Conservation (phyloP, 306 rosid genomes). For the Quercus dentata region DNA sequence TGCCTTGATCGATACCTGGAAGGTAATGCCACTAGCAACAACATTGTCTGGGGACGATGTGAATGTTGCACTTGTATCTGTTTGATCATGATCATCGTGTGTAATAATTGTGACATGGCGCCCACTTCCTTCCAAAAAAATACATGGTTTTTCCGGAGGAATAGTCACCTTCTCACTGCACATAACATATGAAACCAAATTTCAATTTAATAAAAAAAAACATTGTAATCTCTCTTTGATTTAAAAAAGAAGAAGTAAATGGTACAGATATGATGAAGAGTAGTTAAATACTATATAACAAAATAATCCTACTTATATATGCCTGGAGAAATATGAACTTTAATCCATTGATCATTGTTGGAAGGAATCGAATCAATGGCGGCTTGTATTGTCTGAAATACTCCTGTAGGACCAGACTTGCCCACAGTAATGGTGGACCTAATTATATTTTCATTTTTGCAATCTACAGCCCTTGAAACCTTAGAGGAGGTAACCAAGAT, state of each 20-base stretch:
- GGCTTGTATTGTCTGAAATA: conserved; percentile 34
- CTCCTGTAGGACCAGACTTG: conserved; percentile 2
- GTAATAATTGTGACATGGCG: conserved; percentile 15
- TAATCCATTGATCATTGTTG: conserved; percentile 28
- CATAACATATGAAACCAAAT: neutral
- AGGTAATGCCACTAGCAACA: conserved; percentile 28
- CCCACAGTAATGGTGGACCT: conserved; percentile 22
- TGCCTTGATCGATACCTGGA: conserved; percentile 18
- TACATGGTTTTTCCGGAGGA: conserved; percentile 18
- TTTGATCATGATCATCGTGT: conserved; percentile 16
- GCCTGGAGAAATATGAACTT: conserved; percentile 28
- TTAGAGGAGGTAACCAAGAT: neutral
- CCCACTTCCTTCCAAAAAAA: conserved; percentile 32
- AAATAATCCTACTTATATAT: conserved; percentile 15
- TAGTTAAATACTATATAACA: too few relatives aligned
- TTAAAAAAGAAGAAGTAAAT: neutral
- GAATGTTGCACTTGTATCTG: conserved; percentile 42
- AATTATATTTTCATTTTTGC: neutral
- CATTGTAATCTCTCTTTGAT: neutral
- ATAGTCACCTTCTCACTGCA: conserved; percentile 38
- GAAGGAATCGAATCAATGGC: conserved; percentile 39
- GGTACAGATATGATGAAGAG: neutral
- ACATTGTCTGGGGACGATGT: conserved; percentile 21
- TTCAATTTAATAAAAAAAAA: neutral
- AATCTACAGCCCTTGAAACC: neutral